Evolutionary conservation across 768 basidiomycete species (phyloP).

Genomic region (Podaxis rugospora): DNA sequence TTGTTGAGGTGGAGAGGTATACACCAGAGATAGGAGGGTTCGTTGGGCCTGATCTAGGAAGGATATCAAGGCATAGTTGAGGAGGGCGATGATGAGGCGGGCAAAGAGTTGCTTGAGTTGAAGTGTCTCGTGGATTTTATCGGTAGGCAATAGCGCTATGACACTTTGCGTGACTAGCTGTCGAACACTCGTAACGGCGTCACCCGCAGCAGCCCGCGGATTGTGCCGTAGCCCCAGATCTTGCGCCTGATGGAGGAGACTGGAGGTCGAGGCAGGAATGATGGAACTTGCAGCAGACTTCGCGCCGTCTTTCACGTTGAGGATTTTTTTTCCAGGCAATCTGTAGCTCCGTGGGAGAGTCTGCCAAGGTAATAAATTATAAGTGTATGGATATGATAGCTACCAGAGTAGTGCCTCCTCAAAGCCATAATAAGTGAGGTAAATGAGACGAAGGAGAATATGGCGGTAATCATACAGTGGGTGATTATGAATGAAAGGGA

Average conservation of each 20-base stretch:
- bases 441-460: conserved; percentile 20
- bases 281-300: not conserved
- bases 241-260: not conserved
- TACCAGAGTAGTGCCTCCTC: not conserved
- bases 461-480: conserved; percentile 25
- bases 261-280: not conserved
- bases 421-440: not conserved
- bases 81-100: conserved; percentile 20
- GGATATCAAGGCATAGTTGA: conserved; percentile 23
- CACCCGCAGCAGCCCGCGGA: not conserved
- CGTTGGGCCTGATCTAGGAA: conserved; percentile 26
- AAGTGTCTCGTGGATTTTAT: not conserved
- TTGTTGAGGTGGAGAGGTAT: conserved; percentile 44
- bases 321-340: not conserved
- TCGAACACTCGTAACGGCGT: not conserved
- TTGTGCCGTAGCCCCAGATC: not conserved
- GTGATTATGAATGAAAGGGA: conserved; percentile 22
- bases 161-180: not conserved
- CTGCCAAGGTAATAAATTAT: not conserved
- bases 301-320: not conserved
- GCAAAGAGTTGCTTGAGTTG: conserved; percentile 19
- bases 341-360: conserved; percentile 10
- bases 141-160: not conserved
- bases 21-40: conserved; percentile 26
- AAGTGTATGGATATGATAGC: not conserved